Evolutionary conservation across 441 rosid genomes (phyloP).

Genomic region (Erodium moschatum): DNA sequence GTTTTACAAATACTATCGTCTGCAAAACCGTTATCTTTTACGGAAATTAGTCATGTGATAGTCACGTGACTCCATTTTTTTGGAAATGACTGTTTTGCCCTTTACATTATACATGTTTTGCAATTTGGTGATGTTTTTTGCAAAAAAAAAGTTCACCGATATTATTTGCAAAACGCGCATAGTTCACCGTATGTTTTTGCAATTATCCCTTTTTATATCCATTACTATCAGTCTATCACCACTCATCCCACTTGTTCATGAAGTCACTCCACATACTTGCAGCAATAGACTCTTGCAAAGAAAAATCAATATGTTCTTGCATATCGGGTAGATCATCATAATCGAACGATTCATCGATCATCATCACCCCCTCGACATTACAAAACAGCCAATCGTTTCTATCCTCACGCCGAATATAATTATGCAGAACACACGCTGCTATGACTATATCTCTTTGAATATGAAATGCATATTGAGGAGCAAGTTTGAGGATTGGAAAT

Average conservation of each 20-base stretch:
- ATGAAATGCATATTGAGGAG: conserved; percentile 64
- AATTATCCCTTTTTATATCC: too few species aligned
- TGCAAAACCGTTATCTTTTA: too few species aligned
- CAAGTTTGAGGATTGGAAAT: conserved; percentile 70
- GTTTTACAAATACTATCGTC: conserved; percentile 9
- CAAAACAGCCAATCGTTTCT: conserved; percentile 66
- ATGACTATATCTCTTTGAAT: conserved; percentile 83
- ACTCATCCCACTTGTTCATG: conserved; percentile 62
- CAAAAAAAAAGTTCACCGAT: too few species aligned
- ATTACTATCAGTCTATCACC: conserved; percentile 42
- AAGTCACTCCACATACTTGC: conserved; percentile 73
- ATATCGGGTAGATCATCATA: conserved; percentile 48
- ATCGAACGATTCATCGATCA: conserved; percentile 35
- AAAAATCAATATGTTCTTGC: conserved; percentile 36
- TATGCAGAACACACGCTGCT: conserved; percentile 68
- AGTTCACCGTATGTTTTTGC: too few species aligned
- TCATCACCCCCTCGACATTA: conserved; percentile 26
- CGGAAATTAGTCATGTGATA: too few species aligned
- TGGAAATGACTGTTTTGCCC: too few species aligned
- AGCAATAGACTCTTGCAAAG: conserved; percentile 50
- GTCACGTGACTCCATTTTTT: too few species aligned
- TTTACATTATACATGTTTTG: too few species aligned
- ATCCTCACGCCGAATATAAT: conserved; percentile 52
- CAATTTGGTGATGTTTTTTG: too few species aligned
- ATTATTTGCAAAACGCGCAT: too few species aligned